Evolutionary conservation across 106 monocot genomes (phyloP).

Genomic region (Dactylorhiza incarnata): DNA sequence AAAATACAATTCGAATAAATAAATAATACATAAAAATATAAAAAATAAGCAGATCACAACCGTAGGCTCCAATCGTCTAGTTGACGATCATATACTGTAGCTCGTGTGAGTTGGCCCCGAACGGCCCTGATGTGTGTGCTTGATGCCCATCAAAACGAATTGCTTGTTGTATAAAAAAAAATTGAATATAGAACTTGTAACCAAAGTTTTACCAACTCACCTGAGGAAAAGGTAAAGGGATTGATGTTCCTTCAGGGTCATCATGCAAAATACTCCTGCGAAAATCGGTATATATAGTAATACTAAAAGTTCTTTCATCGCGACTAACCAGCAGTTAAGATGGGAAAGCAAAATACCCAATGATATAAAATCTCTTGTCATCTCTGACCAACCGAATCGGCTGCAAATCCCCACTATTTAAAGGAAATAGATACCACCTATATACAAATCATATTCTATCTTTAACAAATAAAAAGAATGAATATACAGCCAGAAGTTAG

Average conservation of each 20-base stretch:
- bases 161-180: not conserved
- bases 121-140: no score
- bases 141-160: no score
- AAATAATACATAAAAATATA: no score
- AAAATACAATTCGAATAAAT: no score
- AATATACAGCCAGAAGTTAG: not conserved
- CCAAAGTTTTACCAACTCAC: constrained; percentile 16
- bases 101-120: no score
- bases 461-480: not conserved
- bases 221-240: constrained; percentile 57
- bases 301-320: not conserved
- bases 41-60: no score
- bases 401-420: constrained; percentile 19
- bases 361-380: constrained; percentile 29
- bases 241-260: constrained; percentile 19
- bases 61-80: no score
- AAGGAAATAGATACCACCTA: constrained; percentile 90
- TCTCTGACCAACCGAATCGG: constrained; percentile 67
- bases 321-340: not conserved
- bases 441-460: not conserved
- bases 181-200: not conserved
- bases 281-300: not conserved
- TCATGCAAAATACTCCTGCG: constrained; percentile 38
- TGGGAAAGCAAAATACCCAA: constrained; percentile 32
- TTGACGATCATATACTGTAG: no score